These are phyloP conservation scores for Botrytis byssoidea DNA, from an alignment of 2,329 filamentous ascomycete species.

Conservation along the genomic window DNA sequence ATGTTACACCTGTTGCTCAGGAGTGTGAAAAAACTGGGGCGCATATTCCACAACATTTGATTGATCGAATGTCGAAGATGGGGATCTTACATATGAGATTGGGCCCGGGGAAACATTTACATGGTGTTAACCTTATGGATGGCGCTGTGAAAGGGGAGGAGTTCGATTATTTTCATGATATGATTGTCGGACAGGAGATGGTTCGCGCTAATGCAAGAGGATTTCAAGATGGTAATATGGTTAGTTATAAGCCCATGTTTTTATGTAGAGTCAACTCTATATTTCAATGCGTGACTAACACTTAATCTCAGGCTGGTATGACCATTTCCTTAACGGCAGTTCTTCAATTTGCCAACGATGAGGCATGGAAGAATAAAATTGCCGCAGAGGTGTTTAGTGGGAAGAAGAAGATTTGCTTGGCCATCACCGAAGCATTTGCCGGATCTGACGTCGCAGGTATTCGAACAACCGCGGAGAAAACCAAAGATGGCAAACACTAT, in stretches of 20 bases:
- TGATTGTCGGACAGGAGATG: conserved; percentile 74
- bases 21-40: conserved; percentile 73
- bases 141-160: conserved; percentile 74
- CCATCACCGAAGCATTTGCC: conserved; percentile 86
- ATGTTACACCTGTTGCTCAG: conserved; percentile 72
- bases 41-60: conserved; percentile 68
- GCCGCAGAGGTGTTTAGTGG: conserved; percentile 72
- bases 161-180: conserved; percentile 85
- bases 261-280: not conserved
- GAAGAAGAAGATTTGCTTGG: conserved; percentile 84
- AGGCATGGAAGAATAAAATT: conserved; percentile 63
- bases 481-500: conserved; percentile 67
- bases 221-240: conserved; percentile 85
- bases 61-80: conserved; percentile 73
- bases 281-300: not conserved
- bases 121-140: conserved; percentile 65
- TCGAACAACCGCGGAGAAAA: conserved; percentile 75
- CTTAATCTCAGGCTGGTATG: conserved; percentile 44
- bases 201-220: conserved; percentile 69
- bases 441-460: conserved; percentile 79
- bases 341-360: conserved; percentile 72
- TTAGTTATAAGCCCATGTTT: conserved; percentile 48
- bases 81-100: conserved; percentile 79
- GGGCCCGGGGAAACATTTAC: conserved; percentile 78
- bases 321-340: conserved; percentile 78